Evolutionary conservation across 2,329 filamentous ascomycete species (phyloP).

Genomic region (Pezicula neosporulosa): DNA sequence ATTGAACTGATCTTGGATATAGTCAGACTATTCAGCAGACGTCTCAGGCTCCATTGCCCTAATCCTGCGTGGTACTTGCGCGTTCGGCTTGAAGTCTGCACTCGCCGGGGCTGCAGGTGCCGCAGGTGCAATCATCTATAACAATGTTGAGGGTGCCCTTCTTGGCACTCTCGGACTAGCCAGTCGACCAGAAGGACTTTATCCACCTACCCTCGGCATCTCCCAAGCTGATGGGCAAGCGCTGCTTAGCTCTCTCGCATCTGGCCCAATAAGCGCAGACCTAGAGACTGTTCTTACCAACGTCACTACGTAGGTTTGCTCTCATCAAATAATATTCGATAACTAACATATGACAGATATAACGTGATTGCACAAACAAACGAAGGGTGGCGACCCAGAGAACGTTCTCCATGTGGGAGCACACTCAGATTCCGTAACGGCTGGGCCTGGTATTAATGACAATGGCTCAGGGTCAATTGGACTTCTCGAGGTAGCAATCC

Average conservation of each 20-base stretch:
- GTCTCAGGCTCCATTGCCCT: conserved; percentile 65
- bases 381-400: conserved; percentile 50
- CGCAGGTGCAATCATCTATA: conserved; percentile 67
- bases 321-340: not conserved
- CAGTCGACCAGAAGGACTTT: conserved; percentile 26
- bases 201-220: conserved; percentile 44
- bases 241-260: conserved; percentile 6
- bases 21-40: conserved; percentile 53
- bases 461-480: conserved; percentile 35
- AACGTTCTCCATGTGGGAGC: conserved; percentile 63
- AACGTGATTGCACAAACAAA: conserved; percentile 63
- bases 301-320: not conserved
- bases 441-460: conserved; percentile 45
- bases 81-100: conserved; percentile 67
- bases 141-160: conserved; percentile 55
- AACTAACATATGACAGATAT: not conserved
- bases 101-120: conserved; percentile 66
- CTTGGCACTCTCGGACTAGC: conserved; percentile 61
- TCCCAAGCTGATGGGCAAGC: conserved; percentile 32
- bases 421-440: conserved; percentile 58
- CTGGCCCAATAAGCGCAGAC: conserved; percentile 8
- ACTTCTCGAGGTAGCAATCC: conserved; percentile 57
- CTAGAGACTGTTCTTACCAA: conserved; percentile 3
- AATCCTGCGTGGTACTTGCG: conserved; percentile 64
- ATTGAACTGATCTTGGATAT: not conserved